Evolutionary conservation across 2,329 filamentous ascomycete species (phyloP), one percentile per base, ranked within the genome.

Genomic region (Trichoderma brevicompactum): DNA sequence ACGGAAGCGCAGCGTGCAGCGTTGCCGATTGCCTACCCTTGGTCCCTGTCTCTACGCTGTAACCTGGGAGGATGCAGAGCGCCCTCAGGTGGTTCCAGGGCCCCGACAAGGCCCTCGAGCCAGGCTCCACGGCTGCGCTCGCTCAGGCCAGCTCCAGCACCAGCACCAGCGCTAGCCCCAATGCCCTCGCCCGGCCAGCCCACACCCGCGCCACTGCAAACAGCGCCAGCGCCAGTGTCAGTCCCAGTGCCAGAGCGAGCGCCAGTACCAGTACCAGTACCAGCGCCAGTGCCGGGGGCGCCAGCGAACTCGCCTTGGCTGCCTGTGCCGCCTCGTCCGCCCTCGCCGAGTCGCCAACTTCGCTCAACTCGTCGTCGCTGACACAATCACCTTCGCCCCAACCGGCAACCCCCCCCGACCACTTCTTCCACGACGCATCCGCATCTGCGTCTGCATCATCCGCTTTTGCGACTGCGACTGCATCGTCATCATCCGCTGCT

Each of bases 341-440:
- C 69, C 69, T 69, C 68, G 71, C 73, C 71, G 74, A 74, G 70
- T 76, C 75, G 69, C 74, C 74, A 63, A 43, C 59, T 69, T 75
- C 74, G 64, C 72, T 76, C 69, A 73, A 72, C 69, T 77, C 74
- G 41, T 66, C 68, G 66, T 74, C 74, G 68, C 72, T 74, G 70
- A 76, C 75, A 69, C 75, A 74, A 69, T 75, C 74, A 66, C 73
- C 75, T 66, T 77, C 76, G 70, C 75, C 75, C 69, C 75, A 77
- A 69, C 74, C 76, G 62, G 70, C 70, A 68, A 77, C 76, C 55
- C 72, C 72, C 40, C 70, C 69, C 55, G 70, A 74, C 46, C 60
- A 67, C 61, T 69, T 70, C 70, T 73, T 69, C 61, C 66, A 53
- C 44, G 56, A 43, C 64, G 65, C 52, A 43, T 43, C 72, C 65